A percentile compares a stretch with the other conserved stretches of the same genome.
phyloP scores from a whole-genome alignment of 2,329 filamentous ascomycete genomes.

The Claviceps sp. region DNA sequence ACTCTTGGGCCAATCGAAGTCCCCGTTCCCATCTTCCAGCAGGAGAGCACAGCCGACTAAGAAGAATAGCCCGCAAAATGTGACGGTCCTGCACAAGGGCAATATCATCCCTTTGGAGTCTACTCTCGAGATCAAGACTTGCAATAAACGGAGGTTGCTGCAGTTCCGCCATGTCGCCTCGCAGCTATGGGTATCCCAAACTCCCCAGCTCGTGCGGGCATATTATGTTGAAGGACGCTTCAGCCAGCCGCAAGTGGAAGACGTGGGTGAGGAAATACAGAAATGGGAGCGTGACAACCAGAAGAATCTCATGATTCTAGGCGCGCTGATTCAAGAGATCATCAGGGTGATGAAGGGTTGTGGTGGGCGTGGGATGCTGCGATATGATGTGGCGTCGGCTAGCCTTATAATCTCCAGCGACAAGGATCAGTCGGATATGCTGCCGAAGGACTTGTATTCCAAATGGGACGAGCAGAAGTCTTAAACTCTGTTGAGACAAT shows the following conservation, averaged over 20 bases:
- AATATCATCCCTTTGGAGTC: conserved; percentile 17
- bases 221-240: conserved; percentile 27
- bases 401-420: not conserved
- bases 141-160: conserved; percentile 19
- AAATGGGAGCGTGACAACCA: conserved; percentile 23
- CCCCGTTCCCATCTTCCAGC: conserved; percentile 13
- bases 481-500: too few relatives aligned
- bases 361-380: not conserved
- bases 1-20: conserved; percentile 13
- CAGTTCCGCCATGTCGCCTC: conserved; percentile 20
- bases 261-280: conserved; percentile 18
- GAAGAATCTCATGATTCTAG: conserved; percentile 17
- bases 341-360: not conserved
- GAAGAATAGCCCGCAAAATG: conserved; percentile 9
- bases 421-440: not conserved
- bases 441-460: not conserved
- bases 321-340: conserved; percentile 15
- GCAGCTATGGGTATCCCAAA: conserved; percentile 34
- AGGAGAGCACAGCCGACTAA: conserved; percentile 1
- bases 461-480: conserved; percentile 1
- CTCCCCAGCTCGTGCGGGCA: conserved; percentile 30
- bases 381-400: not conserved
- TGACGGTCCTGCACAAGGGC: conserved; percentile 20
- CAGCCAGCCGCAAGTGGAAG: conserved; percentile 14
- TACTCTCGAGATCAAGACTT: conserved; percentile 33